Conservation (phyloP, 768 basidiomycete species). For the Leucocoprinus birnbaumii region DNA sequence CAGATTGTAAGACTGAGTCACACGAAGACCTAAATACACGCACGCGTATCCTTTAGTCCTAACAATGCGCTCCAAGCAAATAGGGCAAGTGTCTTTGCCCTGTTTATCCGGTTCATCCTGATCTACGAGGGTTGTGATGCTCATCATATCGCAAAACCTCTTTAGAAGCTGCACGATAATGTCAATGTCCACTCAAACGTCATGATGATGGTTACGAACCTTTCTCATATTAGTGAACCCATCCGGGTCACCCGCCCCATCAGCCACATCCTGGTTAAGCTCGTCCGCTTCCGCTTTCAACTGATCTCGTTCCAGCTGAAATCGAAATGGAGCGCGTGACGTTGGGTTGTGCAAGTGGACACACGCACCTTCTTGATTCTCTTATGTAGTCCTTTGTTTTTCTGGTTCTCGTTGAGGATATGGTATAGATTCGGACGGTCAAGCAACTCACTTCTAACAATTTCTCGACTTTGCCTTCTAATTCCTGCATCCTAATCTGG, state of each 20-base stretch:
- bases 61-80: constrained; percentile 33
- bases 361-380: constrained; percentile 21
- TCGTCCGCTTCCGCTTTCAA: constrained; percentile 34
- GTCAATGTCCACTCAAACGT: background rate
- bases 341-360: background rate
- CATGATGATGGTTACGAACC: constrained; percentile 19
- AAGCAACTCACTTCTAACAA: constrained; percentile 16
- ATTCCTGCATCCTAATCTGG: constrained; percentile 7
- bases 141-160: constrained; percentile 35
- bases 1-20: background rate
- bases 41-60: constrained; percentile 34
- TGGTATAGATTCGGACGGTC: background rate
- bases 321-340: background rate
- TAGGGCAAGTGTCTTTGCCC: constrained; percentile 21
- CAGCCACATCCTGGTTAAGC: constrained; percentile 23
- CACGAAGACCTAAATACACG: background rate
- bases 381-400: constrained; percentile 18
- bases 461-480: constrained; percentile 11
- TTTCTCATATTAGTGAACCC: constrained; percentile 37
- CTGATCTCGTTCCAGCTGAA: constrained; percentile 26
- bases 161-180: constrained; percentile 32
- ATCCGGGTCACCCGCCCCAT: constrained; percentile 26
- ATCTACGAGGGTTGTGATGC: constrained; percentile 29
- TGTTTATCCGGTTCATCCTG: constrained; percentile 24
- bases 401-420: constrained; percentile 9